A percentile compares a stretch with the other conserved stretches of the same genome.
Conservation (phyloP, 306 rosid species). For the Ormosia semicastrata region DNA sequence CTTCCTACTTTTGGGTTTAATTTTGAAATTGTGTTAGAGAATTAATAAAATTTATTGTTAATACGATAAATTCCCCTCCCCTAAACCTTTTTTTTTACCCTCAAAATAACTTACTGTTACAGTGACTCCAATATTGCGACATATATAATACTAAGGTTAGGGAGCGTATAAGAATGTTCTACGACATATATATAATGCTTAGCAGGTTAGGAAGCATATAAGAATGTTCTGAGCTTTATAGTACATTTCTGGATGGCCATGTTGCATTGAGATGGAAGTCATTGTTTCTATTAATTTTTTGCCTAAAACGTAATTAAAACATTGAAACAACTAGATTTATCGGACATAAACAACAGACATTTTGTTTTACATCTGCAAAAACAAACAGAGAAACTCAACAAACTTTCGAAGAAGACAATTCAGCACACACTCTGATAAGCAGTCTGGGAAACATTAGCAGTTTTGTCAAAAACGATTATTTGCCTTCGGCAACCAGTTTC, state of each 20-base stretch:
- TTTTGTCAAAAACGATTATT: background rate
- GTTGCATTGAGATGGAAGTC: background rate
- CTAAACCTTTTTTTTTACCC: background rate
- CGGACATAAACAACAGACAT: background rate
- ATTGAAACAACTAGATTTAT: background rate
- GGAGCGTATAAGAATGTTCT: no score
- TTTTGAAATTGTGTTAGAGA: constrained; percentile 2
- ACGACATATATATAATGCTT: background rate
- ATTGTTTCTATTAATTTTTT: background rate
- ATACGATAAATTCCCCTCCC: background rate
- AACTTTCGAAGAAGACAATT: background rate
- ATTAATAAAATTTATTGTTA: background rate
- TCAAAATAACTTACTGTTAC: background rate
- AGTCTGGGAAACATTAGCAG: no score
- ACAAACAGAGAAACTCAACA: no score
- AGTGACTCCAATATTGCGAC: background rate
- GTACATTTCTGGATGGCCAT: background rate
- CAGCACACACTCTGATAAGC: background rate
- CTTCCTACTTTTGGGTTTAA: constrained; percentile 14
- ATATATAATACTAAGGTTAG: background rate
- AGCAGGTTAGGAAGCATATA: background rate
- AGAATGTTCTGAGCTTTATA: background rate
- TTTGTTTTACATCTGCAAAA: no score
- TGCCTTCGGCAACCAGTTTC: constrained; percentile 25
- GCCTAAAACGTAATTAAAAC: background rate